A percentile compares a stretch with the other conserved stretches of the same genome.
phyloP scores from a whole-genome alignment of 169 alveolate species.

The Perkinsus chesapeaki region DNA sequence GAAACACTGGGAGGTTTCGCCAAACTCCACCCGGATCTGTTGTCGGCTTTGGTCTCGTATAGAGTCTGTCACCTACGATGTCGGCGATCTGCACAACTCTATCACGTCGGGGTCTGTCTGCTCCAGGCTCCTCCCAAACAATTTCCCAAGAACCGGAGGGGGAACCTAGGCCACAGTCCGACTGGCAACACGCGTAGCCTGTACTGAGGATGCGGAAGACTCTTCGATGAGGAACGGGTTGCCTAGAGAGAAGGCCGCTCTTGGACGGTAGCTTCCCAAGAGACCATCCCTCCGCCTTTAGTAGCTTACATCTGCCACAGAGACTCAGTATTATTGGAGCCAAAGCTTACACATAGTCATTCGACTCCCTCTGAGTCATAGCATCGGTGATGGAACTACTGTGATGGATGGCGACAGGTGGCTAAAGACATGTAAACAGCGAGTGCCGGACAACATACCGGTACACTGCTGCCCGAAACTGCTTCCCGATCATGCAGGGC shows the following conservation, averaged over 20 bases:
- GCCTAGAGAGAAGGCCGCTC: background rate
- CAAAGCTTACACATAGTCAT: background rate
- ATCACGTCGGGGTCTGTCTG: background rate
- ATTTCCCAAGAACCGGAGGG: background rate
- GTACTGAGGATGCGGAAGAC: background rate
- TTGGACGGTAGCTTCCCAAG: background rate
- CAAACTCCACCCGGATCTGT: background rate
- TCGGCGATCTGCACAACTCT: background rate
- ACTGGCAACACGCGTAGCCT: background rate
- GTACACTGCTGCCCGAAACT: too few species aligned
- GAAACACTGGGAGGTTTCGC: background rate
- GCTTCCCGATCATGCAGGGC: too few species aligned
- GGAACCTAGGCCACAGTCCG: too few species aligned
- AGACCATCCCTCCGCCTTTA: background rate
- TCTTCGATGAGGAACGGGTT: background rate
- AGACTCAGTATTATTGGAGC: background rate
- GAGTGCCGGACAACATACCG: too few species aligned
- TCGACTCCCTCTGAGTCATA: background rate
- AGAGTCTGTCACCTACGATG: background rate
- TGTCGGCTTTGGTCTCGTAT: background rate
- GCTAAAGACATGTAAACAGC: too few species aligned
- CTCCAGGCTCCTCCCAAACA: background rate
- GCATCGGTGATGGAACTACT: background rate
- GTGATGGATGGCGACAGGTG: too few species aligned
- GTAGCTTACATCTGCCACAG: background rate